phyloP scores from a whole-genome alignment of 176 grass and related monocot species.

The Hsuehochloa calcarea region DNA sequence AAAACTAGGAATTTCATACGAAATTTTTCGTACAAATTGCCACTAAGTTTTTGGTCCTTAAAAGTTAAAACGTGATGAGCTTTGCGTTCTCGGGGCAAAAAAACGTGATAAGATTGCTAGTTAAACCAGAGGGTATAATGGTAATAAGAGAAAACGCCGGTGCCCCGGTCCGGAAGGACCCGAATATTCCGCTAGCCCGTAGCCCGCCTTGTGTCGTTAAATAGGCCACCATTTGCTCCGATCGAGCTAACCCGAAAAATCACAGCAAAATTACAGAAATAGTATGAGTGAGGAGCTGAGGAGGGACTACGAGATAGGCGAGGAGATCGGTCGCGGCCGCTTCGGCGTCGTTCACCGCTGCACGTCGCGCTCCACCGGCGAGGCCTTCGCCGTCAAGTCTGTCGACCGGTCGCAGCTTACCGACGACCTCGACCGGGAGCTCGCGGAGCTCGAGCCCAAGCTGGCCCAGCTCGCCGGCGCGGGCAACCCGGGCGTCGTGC shows the following conservation, averaged over 20 bases:
- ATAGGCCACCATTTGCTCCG: constrained; percentile 1
- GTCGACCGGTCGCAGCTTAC: constrained; percentile 66
- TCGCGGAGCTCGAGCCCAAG: constrained; percentile 59
- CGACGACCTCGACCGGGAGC: constrained; percentile 73
- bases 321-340: constrained; percentile 75
- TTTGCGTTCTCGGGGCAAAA: background rate
- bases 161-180: background rate
- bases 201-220: constrained; percentile 21
- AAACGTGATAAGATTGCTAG: background rate
- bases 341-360: constrained; percentile 77
- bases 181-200: constrained; percentile 40
- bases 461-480: constrained; percentile 51
- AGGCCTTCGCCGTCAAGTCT: constrained; percentile 72
- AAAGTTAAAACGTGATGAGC: background rate
- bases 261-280: background rate
- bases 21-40: background rate
- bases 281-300: constrained; percentile 63
- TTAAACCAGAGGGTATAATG: background rate
- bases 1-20: background rate
- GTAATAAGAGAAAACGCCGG: background rate
- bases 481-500: constrained; percentile 76
- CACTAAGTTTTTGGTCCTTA: background rate
- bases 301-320: constrained; percentile 65
- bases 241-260: background rate
- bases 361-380: constrained; percentile 64